phyloP scores from a whole-genome alignment of 1,284 basidiomycete species.

The Ceratobasidium sp. region DNA sequence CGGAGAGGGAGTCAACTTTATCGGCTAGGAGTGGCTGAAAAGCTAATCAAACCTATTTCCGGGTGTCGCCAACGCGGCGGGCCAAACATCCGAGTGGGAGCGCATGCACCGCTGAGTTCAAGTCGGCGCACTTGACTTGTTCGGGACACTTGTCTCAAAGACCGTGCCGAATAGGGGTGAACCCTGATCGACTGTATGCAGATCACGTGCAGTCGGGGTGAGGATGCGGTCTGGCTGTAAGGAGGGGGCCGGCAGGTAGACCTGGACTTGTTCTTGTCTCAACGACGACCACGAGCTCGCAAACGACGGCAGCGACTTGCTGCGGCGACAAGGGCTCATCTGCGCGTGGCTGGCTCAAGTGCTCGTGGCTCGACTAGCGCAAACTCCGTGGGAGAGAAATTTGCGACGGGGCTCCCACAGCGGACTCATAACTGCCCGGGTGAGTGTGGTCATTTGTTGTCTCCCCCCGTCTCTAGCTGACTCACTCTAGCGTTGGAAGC shows the following conservation, averaged over 20 bases:
- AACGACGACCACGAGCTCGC: neutral
- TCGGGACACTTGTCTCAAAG: neutral
- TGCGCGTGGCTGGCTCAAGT: neutral
- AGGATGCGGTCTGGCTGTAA: neutral
- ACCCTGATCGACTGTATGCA: constrained; percentile 40
- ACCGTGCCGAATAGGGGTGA: constrained; percentile 2
- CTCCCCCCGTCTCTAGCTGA: neutral
- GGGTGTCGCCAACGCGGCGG: no score
- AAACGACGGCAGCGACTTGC: neutral
- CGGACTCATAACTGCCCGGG: constrained; percentile 5
- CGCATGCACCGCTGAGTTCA: no score
- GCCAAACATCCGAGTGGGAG: no score
- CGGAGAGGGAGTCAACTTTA: no score
- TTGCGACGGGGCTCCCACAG: neutral
- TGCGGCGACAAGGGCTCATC: neutral
- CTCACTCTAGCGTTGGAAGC: no score
- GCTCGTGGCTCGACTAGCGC: neutral
- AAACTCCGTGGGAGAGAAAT: neutral
- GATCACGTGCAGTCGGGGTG: constrained; percentile 28
- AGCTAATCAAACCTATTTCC: no score
- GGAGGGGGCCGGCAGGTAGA: neutral
- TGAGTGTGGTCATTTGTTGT: neutral
- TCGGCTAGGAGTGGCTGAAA: no score
- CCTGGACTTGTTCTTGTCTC: neutral
- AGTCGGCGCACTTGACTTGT: neutral